Evolutionary conservation across 2,329 filamentous ascomycete genomes (phyloP), one percentile per base, ranked within the genome.

Genomic region (Celoporthe dispersa): DNA sequence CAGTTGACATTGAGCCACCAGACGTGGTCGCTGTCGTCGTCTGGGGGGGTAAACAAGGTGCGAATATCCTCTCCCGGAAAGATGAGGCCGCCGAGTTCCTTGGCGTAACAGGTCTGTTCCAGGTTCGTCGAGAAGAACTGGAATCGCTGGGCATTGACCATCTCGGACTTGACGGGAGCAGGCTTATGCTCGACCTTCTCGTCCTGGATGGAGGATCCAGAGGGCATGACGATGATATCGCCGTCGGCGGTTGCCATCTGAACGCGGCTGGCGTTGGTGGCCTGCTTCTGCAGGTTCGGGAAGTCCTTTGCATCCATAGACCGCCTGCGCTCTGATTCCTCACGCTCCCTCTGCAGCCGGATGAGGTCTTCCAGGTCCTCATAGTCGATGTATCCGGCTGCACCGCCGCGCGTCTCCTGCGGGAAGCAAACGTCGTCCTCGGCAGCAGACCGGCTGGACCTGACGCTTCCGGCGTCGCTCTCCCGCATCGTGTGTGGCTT

Each of bases 1-100:
- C 93, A 94, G 78, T 95, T 92, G 79, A 98, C 91, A 77, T 99
- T 97, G 65, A 99, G 86, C 96, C 96, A 99, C 94, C 95, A 99
- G n/a, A 97, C 94, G 76, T 95, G 95, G 75, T 94, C 86, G 2
- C 83, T 80, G 72, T 90, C 88, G 39, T 86, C 85, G 66, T 85
- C 89, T 8, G 89, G 89, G 44, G 90, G 83, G 41, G 85, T 84
- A 78, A 99, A 99, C 14, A 99, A 88, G 69, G 94, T 94, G 41
- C 93, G 91, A 75, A 98, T 92, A 70, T 92, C 92, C 79, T 98
- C 96, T 11, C 94, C 95, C 2, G 94, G 94, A 69, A 97, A 89
- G 5, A 98, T 88, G 11, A 98, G 87, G 75, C 94, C 95, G 28
- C 93, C 94, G 73, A 99, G 88, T 75, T 97, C 94, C 1, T 92